Evolutionary conservation across 495 filamentous ascomycete genomes (phyloP), one percentile per base, ranked within the genome.

Genomic region (Staphylotrichum tortipilum): DNA sequence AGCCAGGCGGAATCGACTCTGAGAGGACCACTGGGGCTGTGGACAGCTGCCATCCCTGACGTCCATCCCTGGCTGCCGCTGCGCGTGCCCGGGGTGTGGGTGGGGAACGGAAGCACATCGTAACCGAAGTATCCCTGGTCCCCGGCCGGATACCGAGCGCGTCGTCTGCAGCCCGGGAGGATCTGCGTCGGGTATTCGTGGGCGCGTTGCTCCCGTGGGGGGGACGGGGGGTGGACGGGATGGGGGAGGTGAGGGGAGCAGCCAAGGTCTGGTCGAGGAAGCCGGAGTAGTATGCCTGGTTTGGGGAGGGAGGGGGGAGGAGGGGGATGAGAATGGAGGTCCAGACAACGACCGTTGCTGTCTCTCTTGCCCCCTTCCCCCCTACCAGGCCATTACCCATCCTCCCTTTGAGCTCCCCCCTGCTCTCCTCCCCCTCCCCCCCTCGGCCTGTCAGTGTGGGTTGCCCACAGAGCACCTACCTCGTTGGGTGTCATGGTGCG

Each of bases 141-240:
- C n/a, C n/a, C n/a, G n/a, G n/a, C 41, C 41, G 41, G 41, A 21
- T 31, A 31, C 28, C 41, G 28, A 31, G 28, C 17, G n/a, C 17
- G 5, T 5, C 11, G 14, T 44, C 41, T 44, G 41, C 28, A 44
- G 18, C 41, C 41, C 41, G 41, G 26, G 41, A 33, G 17, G 28
- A 44, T 33, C 41, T 44, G 41, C 17, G 28, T 44, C 41, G 41
- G 41, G 15, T 14, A 44, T 33, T 44, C 3, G 40, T 44, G n/a
- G n/a, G 15, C 9, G 7, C 23, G 8, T n/a, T 28, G n/a, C 23
- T 29, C 39, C 23, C 24, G 15, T 24, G 29, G 39, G n/a, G 29
- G 29, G 29, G 39, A n/a, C 38, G 2, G 17, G 34, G 17, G 8
- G 7, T 17, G n/a, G 7, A 35, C 11, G 38, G 22, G 38, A 31